These are phyloP conservation scores for Epichloe sp. DNA, from an alignment of 2,329 filamentous ascomycete genomes.

Conservation along the genomic window DNA sequence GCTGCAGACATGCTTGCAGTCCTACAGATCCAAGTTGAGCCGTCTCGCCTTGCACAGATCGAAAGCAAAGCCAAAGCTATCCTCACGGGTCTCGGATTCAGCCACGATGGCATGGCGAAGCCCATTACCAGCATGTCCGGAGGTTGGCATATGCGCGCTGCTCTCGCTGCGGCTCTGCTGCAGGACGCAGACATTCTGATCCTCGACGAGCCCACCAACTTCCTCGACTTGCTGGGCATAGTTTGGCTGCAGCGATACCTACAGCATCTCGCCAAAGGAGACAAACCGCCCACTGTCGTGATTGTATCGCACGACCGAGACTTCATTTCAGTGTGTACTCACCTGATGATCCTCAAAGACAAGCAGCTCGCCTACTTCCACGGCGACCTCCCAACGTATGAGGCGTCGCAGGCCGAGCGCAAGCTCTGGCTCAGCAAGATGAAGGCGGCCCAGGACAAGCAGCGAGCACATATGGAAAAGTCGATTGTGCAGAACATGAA, in stretches of 20 bases:
- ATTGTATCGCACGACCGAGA: conserved; percentile 76
- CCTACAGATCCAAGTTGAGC: conserved; percentile 55
- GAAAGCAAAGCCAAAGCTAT: conserved; percentile 54
- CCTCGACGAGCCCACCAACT: conserved; percentile 80
- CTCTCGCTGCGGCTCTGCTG: conserved; percentile 52
- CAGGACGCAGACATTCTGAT: conserved; percentile 67
- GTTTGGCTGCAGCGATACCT: conserved; percentile 74
- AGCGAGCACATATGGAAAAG: conserved; percentile 68
- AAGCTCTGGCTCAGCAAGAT: conserved; percentile 57
- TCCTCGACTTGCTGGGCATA: conserved; percentile 69
- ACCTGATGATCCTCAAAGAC: conserved; percentile 64
- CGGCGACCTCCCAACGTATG: conserved; percentile 61
- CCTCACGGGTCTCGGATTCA: conserved; percentile 59
- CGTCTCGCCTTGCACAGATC: conserved; percentile 47
- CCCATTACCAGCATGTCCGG: conserved; percentile 57
- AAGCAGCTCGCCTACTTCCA: conserved; percentile 61
- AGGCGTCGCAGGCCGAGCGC: conserved; percentile 53
- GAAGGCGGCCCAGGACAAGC: conserved; percentile 71
- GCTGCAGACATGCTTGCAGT: conserved; percentile 57
- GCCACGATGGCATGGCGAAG: conserved; percentile 44
- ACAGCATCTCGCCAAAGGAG: conserved; percentile 36
- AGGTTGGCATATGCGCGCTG: conserved; percentile 60
- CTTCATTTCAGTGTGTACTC: conserved; percentile 65
- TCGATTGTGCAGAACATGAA: conserved; percentile 64
- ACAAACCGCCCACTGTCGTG: conserved; percentile 51